phyloP scores from a whole-genome alignment of 2,329 filamentous ascomycete species.

The Cyanodermella asteris region DNA sequence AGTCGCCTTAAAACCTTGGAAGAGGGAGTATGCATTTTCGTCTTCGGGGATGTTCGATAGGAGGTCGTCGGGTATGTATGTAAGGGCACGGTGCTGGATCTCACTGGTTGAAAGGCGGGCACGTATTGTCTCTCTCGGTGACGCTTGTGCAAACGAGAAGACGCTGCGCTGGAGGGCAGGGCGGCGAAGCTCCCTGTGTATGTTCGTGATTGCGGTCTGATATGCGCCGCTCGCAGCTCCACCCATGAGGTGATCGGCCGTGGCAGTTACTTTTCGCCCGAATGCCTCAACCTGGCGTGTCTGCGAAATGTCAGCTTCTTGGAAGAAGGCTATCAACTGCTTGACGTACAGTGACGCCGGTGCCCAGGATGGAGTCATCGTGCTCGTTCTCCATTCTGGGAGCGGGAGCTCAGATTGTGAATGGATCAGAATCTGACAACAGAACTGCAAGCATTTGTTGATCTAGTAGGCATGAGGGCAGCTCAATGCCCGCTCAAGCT shows the following conservation, averaged over 20 bases:
- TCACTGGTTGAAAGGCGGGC: slow-evolving; percentile 76
- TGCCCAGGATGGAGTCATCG: slow-evolving; percentile 21
- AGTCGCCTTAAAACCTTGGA: slow-evolving; percentile 87
- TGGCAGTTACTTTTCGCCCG: slow-evolving; percentile 81
- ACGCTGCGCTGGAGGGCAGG: slow-evolving; percentile 72
- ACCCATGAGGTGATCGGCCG: slow-evolving; percentile 72
- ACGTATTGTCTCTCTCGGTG: slow-evolving; percentile 81
- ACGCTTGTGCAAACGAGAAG: slow-evolving; percentile 75
- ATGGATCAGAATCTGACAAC: no score
- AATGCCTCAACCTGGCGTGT: slow-evolving; percentile 79
- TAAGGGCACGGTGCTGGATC: slow-evolving; percentile 81
- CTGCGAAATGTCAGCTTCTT: slow-evolving; percentile 24
- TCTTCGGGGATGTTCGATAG: slow-evolving; percentile 73
- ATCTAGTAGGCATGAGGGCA: no score
- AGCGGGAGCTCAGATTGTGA: no score
- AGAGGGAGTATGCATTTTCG: slow-evolving; percentile 72
- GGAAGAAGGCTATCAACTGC: no score
- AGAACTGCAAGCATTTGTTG: no score
- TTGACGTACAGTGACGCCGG: slow-evolving; percentile 9
- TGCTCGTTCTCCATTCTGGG: slow-evolving; percentile 8
- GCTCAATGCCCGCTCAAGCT: no score
- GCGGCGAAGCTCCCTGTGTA: slow-evolving; percentile 70
- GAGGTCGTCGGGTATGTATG: slow-evolving; percentile 75
- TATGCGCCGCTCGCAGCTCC: slow-evolving; percentile 41
- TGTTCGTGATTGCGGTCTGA: slow-evolving; percentile 65